These are phyloP conservation scores for Raphanus hybrid DNA, from an alignment of 441 rosid genomes.

Conservation along the genomic window DNA sequence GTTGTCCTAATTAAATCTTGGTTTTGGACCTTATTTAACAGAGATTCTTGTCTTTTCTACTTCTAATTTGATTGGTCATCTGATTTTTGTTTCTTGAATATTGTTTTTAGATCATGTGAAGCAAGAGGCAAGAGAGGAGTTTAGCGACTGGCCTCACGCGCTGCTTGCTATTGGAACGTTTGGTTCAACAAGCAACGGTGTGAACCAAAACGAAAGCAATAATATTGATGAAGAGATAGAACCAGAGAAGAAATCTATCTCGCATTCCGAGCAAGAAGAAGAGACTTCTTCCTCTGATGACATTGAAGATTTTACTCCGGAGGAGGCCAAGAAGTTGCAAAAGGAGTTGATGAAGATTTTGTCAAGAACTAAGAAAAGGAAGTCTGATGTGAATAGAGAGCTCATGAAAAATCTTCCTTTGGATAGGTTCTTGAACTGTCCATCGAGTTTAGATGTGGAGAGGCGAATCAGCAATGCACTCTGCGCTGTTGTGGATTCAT, in stretches of 20 bases:
- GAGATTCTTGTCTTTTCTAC: conserved; percentile 16
- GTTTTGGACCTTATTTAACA: conserved; percentile 37
- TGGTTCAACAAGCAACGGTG: conserved; percentile 46
- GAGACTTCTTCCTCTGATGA: conserved; percentile 9
- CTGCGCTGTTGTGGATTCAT: conserved; percentile 43
- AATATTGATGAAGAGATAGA: conserved; percentile 37
- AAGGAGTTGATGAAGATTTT: conserved; percentile 80
- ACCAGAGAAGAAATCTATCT: conserved; percentile 33
- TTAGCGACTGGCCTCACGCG: conserved; percentile 93
- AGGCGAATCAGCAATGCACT: conserved; percentile 68
- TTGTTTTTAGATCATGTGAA: conserved; percentile 50
- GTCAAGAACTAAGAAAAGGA: conserved; percentile 53
- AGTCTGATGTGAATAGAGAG: conserved; percentile 53
- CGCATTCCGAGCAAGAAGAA: conserved; percentile 25
- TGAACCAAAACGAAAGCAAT: conserved; percentile 35
- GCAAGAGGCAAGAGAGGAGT: conserved; percentile 78
- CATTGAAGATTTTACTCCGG: conserved; percentile 77
- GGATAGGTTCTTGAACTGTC: conserved; percentile 95
- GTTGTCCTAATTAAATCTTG: not conserved
- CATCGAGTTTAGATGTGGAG: conserved; percentile 92
- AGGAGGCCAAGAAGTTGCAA: conserved; percentile 83
- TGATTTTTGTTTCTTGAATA: conserved; percentile 8
- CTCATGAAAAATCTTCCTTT: conserved; percentile 63
- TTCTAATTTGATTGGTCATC: conserved; percentile 2
- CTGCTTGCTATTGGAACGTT: conserved; percentile 90